Percentiles rank a stretch among this genome's conserved stretches.
Conservation (phyloP, 441 rosid genomes). For the Monsonia emarginata region DNA sequence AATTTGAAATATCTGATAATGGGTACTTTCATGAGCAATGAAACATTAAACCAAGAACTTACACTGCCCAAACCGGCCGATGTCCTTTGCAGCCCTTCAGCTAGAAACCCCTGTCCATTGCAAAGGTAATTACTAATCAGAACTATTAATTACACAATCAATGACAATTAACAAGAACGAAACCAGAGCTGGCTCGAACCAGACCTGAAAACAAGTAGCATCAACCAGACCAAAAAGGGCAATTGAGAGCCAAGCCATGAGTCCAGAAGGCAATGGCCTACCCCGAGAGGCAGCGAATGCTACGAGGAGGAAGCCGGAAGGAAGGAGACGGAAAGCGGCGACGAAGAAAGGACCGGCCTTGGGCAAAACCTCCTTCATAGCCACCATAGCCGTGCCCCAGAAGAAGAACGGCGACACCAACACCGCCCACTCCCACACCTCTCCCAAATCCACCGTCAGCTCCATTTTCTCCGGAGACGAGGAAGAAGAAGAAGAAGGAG, state of each 20-base stretch:
- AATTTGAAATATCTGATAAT: background rate
- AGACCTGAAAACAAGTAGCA: constrained; percentile 74
- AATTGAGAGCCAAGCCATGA: constrained; percentile 69
- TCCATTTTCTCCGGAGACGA: constrained; percentile 10
- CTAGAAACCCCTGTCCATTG: constrained; percentile 64
- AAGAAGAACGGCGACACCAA: constrained; percentile 85
- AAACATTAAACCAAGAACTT: constrained; percentile 19
- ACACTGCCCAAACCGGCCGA: constrained; percentile 93
- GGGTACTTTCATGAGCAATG: background rate
- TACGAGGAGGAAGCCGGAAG: constrained; percentile 57
- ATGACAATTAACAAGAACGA: background rate
- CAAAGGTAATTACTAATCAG: constrained; percentile 17
- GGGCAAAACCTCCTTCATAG: constrained; percentile 94
- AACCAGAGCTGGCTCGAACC: constrained; percentile 8
- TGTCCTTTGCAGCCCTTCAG: constrained; percentile 77
- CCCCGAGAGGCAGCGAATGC: constrained; percentile 57
- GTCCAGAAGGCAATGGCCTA: constrained; percentile 48
- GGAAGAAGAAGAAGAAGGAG: too few relatives aligned
- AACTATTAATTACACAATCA: background rate
- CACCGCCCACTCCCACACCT: constrained; percentile 36
- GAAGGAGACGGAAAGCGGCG: constrained; percentile 70
- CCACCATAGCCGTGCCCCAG: constrained; percentile 95
- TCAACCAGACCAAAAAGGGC: constrained; percentile 66
- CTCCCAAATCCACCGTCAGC: background rate
- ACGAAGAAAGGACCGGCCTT: constrained; percentile 69